Evolutionary conservation across 352 stramenopile species (phyloP).

Genomic region (Phytopythium ostracodes): DNA sequence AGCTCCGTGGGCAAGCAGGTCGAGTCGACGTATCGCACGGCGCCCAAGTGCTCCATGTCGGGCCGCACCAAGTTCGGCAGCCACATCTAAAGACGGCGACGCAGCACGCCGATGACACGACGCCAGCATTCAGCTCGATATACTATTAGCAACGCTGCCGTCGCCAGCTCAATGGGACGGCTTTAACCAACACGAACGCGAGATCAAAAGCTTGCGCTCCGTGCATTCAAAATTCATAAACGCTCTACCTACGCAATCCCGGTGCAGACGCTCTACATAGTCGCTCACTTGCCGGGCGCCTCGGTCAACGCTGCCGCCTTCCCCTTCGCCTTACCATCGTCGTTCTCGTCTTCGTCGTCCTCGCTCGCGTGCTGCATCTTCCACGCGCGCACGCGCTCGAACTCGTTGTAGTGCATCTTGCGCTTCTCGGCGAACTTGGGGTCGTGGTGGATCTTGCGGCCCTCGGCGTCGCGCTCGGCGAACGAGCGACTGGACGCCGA

Average conservation of each 20-base stretch:
- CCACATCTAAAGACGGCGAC: constrained; percentile 33
- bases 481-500: constrained; percentile 10
- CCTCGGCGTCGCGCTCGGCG: constrained; percentile 39
- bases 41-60: constrained; percentile 71
- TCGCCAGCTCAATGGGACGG: too few species aligned
- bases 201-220: not conserved
- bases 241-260: not conserved
- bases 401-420: constrained; percentile 85
- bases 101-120: not conserved
- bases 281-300: not conserved
- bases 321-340: constrained; percentile 9
- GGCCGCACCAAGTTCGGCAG: constrained; percentile 76
- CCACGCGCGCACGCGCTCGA: constrained; percentile 66
- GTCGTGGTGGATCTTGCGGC: constrained; percentile 66
- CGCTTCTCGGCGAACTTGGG: constrained; percentile 67
- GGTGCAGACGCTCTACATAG: not conserved
- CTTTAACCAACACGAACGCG: too few species aligned
- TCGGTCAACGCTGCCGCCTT: constrained; percentile 5
- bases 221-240: constrained; percentile 1
- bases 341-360: constrained; percentile 39
- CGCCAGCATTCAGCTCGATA: too few species aligned
- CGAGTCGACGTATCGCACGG: constrained; percentile 60
- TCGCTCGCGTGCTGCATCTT: constrained; percentile 48
- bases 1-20: constrained; percentile 65
- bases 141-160: too few species aligned